phyloP scores from a whole-genome alignment of 2,329 filamentous ascomycete species.

The Aureobasidium zeae region DNA sequence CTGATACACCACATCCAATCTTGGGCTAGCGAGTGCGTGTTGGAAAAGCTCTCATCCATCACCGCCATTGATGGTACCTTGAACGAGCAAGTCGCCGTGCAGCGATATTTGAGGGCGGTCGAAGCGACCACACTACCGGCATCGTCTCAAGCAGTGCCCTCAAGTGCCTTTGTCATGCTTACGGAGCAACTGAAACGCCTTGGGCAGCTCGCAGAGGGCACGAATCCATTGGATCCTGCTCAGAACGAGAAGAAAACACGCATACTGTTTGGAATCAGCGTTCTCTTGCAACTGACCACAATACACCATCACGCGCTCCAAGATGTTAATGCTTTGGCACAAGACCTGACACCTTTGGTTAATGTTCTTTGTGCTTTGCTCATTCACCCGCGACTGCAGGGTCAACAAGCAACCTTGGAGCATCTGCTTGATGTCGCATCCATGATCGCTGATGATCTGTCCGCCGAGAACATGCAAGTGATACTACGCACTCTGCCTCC shows the following conservation, averaged over 20 bases:
- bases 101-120: constrained; percentile 10
- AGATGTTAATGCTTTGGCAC: background rate
- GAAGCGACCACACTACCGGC: constrained; percentile 4
- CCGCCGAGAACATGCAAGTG: constrained; percentile 30
- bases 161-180: constrained; percentile 4
- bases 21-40: constrained; percentile 7
- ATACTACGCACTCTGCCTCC: constrained; percentile 24
- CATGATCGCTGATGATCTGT: constrained; percentile 33
- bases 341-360: constrained; percentile 5
- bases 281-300: constrained; percentile 34
- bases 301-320: constrained; percentile 27
- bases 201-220: constrained; percentile 12
- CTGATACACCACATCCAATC: constrained; percentile 10
- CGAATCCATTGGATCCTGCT: constrained; percentile 1
- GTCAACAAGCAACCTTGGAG: constrained; percentile 29
- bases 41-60: constrained; percentile 4
- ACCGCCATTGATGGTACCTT: background rate
- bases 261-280: constrained; percentile 19
- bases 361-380: constrained; percentile 31
- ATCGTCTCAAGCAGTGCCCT: constrained; percentile 1
- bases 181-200: constrained; percentile 3
- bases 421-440: constrained; percentile 37
- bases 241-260: constrained; percentile 1
- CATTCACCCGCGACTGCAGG: constrained; percentile 30
- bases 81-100: background rate